phyloP scores from a whole-genome alignment of 2,329 filamentous ascomycete genomes.

The Aspergillus sp. region DNA sequence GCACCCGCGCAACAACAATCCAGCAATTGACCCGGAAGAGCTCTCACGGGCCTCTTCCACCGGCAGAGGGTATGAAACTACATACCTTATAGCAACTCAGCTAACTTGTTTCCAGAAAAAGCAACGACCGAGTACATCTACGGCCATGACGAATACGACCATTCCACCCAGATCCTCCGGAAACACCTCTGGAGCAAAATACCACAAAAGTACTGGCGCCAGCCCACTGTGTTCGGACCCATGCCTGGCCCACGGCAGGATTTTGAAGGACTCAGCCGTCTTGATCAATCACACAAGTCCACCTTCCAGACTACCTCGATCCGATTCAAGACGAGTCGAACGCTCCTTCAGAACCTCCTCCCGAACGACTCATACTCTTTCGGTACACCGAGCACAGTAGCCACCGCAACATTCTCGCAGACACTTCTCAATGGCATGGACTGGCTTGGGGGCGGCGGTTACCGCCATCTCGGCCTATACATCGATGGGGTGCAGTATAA shows the following conservation, averaged over 20 bases:
- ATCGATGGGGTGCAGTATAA: slow-evolving; percentile 62
- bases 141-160: slow-evolving; percentile 59
- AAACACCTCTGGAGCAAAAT: slow-evolving; percentile 47
- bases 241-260: slow-evolving; percentile 48
- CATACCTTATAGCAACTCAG: not conserved
- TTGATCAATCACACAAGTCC: slow-evolving; percentile 28
- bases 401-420: slow-evolving; percentile 43
- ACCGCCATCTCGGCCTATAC: slow-evolving; percentile 59
- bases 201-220: slow-evolving; percentile 43
- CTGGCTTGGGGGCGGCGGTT: slow-evolving; percentile 62
- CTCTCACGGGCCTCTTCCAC: slow-evolving; percentile 17
- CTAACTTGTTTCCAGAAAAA: slow-evolving; percentile 10
- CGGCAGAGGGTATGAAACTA: slow-evolving; percentile 13
- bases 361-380: slow-evolving; percentile 47
- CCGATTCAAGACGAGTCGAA: slow-evolving; percentile 52
- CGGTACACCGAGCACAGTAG: slow-evolving; percentile 44
- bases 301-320: slow-evolving; percentile 49
- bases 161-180: slow-evolving; percentile 52
- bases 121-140: slow-evolving; percentile 49
- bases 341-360: slow-evolving; percentile 51
- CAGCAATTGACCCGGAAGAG: slow-evolving; percentile 56
- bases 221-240: slow-evolving; percentile 49
- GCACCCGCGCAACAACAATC: slow-evolving; percentile 57
- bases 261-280: slow-evolving; percentile 21
- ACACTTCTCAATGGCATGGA: slow-evolving; percentile 53